These are phyloP conservation scores for Populus pruinosa DNA, from an alignment of 345 rosid genomes.

Conservation along the genomic window DNA sequence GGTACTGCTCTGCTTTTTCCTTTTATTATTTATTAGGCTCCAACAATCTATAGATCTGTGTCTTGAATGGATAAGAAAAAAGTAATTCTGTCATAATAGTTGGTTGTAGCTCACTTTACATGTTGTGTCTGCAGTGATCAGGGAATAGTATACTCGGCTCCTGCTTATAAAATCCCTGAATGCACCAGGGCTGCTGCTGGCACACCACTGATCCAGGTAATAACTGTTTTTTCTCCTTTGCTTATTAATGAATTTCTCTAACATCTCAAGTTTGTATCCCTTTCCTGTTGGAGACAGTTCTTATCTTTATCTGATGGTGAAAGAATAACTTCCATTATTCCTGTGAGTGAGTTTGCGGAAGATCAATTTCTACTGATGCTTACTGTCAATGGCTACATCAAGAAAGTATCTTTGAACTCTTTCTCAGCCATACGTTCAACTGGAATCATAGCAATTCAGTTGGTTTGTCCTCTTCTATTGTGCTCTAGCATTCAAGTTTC, in stretches of 20 bases:
- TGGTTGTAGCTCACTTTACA: too few species aligned
- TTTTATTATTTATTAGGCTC: not conserved
- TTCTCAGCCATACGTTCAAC: slow-evolving; percentile 91
- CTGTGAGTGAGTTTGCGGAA: slow-evolving; percentile 75
- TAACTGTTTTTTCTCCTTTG: slow-evolving; percentile 3
- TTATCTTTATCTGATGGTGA: slow-evolving; percentile 85
- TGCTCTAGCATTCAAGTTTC: not conserved
- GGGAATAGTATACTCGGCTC: slow-evolving; percentile 89
- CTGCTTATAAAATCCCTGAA: slow-evolving; percentile 94
- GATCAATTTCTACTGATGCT: slow-evolving; percentile 91
- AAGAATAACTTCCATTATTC: slow-evolving; percentile 93
- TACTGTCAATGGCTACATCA: slow-evolving; percentile 90
- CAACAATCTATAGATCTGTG: too few species aligned
- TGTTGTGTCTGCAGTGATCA: slow-evolving; percentile 53
- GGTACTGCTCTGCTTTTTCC: slow-evolving; percentile 36
- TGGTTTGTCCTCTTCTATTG: slow-evolving; percentile 54
- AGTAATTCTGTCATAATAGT: too few species aligned
- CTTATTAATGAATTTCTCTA: slow-evolving; percentile 1
- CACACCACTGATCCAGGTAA: slow-evolving; percentile 86
- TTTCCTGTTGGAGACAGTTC: slow-evolving; percentile 49
- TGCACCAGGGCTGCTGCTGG: slow-evolving; percentile 89
- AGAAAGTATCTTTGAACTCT: slow-evolving; percentile 76
- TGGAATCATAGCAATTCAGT: slow-evolving; percentile 92
- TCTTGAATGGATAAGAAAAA: too few species aligned
- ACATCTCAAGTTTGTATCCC: slow-evolving; percentile 10